Percentiles rank a stretch among this genome's conserved stretches.
Evolutionary conservation across 495 filamentous ascomycete genomes (phyloP).

Genomic region (Penicillium steckii): DNA sequence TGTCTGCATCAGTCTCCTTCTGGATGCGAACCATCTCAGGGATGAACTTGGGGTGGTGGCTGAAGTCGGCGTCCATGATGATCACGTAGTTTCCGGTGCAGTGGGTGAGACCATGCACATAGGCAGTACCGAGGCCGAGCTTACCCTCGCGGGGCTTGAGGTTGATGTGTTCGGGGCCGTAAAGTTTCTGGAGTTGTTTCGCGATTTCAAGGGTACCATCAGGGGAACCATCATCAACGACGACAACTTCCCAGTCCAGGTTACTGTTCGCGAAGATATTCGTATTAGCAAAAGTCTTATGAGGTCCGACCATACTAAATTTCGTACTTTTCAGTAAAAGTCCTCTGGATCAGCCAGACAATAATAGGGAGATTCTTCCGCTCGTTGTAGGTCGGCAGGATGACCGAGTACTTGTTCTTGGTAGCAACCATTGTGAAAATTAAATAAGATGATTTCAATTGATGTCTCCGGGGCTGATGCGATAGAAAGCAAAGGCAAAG

Average conservation of each 20-base stretch:
- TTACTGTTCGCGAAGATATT: constrained; percentile 51
- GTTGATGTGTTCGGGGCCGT: constrained; percentile 69
- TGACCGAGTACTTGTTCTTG: constrained; percentile 87
- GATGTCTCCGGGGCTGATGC: constrained; percentile 11
- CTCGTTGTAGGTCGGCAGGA: constrained; percentile 98
- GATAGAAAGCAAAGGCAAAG: constrained; percentile 10
- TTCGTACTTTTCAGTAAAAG: constrained; percentile 71
- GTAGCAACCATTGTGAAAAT: constrained; percentile 38
- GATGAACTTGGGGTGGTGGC: constrained; percentile 97
- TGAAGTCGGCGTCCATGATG: constrained; percentile 99
- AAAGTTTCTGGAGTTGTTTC: constrained; percentile 82
- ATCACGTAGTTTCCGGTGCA: constrained; percentile 90
- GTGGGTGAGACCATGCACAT: constrained; percentile 90
- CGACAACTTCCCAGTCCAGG: constrained; percentile 95
- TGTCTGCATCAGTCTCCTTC: constrained; percentile 73
- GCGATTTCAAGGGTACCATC: constrained; percentile 92
- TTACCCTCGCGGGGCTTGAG: constrained; percentile 88
- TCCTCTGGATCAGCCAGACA: constrained; percentile 86
- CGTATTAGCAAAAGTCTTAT: neutral
- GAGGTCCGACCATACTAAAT: neutral
- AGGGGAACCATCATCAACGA: constrained; percentile 96
- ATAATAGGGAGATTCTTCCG: constrained; percentile 95
- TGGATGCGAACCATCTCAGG: constrained; percentile 80
- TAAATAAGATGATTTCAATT: neutral
- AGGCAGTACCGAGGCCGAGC: constrained; percentile 93